Evolutionary conservation across 129 eudicot species (phyloP), one percentile per base, ranked within the genome.

Genomic region (Centella asiatica): DNA sequence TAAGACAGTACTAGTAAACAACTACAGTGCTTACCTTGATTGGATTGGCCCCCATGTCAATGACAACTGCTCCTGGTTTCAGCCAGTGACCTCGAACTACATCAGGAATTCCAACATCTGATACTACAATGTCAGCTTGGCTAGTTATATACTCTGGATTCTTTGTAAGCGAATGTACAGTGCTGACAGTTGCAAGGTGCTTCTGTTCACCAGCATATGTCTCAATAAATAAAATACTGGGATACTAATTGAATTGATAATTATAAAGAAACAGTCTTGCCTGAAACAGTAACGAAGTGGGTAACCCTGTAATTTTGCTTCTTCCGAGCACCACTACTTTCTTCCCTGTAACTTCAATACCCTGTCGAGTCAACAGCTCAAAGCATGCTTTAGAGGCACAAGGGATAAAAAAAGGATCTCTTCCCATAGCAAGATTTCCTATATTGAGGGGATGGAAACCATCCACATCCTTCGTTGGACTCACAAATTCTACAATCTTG

Each of bases 361-460:
- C 80, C 24, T 57, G 76, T 24, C 90, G 77, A 17, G 77, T 80
- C 34, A 88, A 79, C 62, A 88, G 57, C 79, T 88, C 96, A 14
- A 88, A 52, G 63, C 96, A 84, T 28, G 77, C 94, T 60, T 70
- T 72, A 44, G 96, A 74, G 18, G 94, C 84, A 69, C 89, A 88
- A 55, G 96, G 96, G 46, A 81, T 72, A 60, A 88, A 84, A 23
- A 84, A 59, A 55, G 94, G 96, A 65, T 79, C 83, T 72, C 85
- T 76, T 48, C 87, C 87, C 81, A 88, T 74, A 6, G 96, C 94
- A 55, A 88, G 82, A 62, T 69, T 74, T 62, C 96, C 96, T 65
- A 84, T 76, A 51, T 84, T 81, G 5, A 81, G 63, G 3, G 96
- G 87, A 79, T 88, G 89, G 67, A 88, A 79, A 4, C 90, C 90